Evolutionary conservation across 495 filamentous ascomycete species (phyloP).

Genomic region (Neurospora sublineolata): DNA sequence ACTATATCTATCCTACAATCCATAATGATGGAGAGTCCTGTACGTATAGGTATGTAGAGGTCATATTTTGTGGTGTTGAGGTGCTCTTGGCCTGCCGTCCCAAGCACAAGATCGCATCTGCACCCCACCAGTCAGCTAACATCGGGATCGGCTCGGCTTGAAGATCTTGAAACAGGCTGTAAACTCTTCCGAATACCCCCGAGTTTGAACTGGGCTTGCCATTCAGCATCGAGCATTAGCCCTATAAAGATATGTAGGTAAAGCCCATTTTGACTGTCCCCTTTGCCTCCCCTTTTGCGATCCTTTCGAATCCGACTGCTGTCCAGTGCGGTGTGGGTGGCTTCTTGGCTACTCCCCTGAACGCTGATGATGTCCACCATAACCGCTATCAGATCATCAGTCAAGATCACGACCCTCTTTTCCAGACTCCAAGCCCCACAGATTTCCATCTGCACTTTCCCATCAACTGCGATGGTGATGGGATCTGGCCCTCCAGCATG

Average conservation of each 20-base stretch:
- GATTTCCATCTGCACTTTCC: not conserved
- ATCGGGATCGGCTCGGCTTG: not conserved
- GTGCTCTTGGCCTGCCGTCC: not conserved
- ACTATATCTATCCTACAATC: not conserved
- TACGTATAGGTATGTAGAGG: not conserved
- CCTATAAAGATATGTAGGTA: not conserved
- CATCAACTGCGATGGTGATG: not conserved
- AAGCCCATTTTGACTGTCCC: not conserved
- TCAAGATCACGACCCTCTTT: not conserved
- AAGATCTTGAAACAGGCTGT: not conserved
- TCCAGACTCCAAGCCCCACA: not conserved
- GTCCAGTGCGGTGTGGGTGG: not conserved
- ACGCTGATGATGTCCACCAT: not conserved
- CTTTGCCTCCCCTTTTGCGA: not conserved
- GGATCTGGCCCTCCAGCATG: not conserved
- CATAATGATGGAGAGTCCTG: not conserved
- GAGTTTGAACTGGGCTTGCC: not conserved
- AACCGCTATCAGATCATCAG: not conserved
- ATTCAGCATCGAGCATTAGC: not conserved
- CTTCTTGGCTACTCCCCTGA: not conserved
- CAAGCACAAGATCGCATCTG: not conserved
- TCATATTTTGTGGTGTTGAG: not conserved
- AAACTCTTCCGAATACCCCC: not conserved
- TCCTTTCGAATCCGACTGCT: not conserved
- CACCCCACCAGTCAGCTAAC: not conserved